phyloP scores from a whole-genome alignment of 352 stramenopile genomes.

The Phytopythium mirpurense region DNA sequence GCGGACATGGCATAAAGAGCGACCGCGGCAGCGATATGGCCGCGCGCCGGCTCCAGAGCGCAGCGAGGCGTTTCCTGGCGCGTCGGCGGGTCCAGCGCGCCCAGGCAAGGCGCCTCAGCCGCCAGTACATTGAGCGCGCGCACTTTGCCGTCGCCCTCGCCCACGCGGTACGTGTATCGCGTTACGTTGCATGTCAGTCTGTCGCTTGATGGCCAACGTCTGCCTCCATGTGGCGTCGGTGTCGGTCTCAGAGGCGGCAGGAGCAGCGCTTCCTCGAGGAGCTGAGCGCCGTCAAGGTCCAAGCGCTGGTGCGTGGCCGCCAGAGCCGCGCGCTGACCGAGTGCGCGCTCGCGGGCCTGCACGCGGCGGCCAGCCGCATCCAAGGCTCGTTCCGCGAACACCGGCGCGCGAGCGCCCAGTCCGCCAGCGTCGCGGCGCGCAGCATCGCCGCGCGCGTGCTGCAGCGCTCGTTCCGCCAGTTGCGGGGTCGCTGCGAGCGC shows the following conservation, averaged over 20 bases:
- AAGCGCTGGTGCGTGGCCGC: slow-evolving; percentile 51
- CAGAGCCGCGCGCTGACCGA: slow-evolving; percentile 50
- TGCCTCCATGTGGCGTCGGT: neutral
- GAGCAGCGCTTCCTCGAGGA: slow-evolving; percentile 45
- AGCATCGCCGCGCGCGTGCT: slow-evolving; percentile 50
- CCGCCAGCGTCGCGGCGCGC: slow-evolving; percentile 23
- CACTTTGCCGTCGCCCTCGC: slow-evolving; percentile 41
- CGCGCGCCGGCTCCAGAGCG: slow-evolving; percentile 33
- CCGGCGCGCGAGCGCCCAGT: neutral
- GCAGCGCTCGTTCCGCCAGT: slow-evolving; percentile 34
- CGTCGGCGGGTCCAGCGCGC: slow-evolving; percentile 18
- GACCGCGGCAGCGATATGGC: slow-evolving; percentile 9
- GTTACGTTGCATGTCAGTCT: too few species aligned
- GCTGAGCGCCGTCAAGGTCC: slow-evolving; percentile 49
- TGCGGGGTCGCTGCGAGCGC: slow-evolving; percentile 1
- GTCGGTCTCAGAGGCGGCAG: slow-evolving; percentile 18
- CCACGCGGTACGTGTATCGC: slow-evolving; percentile 29
- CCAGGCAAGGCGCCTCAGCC: slow-evolving; percentile 37
- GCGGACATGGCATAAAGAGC: neutral
- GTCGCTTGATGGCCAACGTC: neutral
- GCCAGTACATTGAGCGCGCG: slow-evolving; percentile 53
- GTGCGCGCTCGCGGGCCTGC: slow-evolving; percentile 30
- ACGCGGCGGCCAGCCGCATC: slow-evolving; percentile 41
- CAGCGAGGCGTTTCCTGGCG: slow-evolving; percentile 19
- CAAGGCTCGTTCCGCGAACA: slow-evolving; percentile 38